A percentile compares a stretch with the other conserved stretches of the same genome.
Evolutionary conservation across 163 green algal genomes (phyloP).

Genomic region (Scenedesmus sp.): DNA sequence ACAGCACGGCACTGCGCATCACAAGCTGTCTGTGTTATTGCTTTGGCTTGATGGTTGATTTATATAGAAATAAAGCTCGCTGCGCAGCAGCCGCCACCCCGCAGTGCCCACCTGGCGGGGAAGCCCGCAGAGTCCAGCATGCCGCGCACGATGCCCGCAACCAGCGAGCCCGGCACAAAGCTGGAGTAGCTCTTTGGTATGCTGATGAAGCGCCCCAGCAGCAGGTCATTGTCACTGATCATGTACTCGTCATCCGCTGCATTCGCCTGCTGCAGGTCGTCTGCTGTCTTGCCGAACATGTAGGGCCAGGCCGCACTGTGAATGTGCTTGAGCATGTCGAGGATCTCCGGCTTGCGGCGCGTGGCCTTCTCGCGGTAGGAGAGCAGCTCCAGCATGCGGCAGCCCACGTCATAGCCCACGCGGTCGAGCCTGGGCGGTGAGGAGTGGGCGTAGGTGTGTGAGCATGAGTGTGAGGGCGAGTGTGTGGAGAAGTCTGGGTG

Average conservation of each 20-base stretch:
- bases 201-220: slow-evolving; percentile 86
- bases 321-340: slow-evolving; percentile 91
- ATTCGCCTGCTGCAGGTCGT: slow-evolving; percentile 92
- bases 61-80: no score
- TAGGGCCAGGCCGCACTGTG: slow-evolving; percentile 84
- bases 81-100: not conserved
- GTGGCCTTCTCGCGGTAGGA: slow-evolving; percentile 76
- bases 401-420: slow-evolving; percentile 86
- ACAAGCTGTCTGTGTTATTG: not conserved
- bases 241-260: slow-evolving; percentile 98
- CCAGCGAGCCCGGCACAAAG: slow-evolving; percentile 90
- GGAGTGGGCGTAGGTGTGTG: not conserved
- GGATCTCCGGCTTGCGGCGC: slow-evolving; percentile 59
- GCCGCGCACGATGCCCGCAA: slow-evolving; percentile 94
- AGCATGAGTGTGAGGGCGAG: not conserved
- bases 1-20: not conserved
- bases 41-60: not conserved
- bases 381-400: slow-evolving; percentile 91
- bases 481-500: not conserved
- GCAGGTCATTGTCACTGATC: slow-evolving; percentile 94
- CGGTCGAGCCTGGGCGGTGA: slow-evolving; percentile 82
- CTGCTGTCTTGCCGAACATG: slow-evolving; percentile 86
- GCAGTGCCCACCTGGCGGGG: slow-evolving; percentile 72
- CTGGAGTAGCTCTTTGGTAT: slow-evolving; percentile 92
- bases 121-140: slow-evolving; percentile 93